These are phyloP conservation scores for Dothistroma septosporum DNA, from an alignment of 2,329 filamentous ascomycete genomes.

Conservation along the genomic window DNA sequence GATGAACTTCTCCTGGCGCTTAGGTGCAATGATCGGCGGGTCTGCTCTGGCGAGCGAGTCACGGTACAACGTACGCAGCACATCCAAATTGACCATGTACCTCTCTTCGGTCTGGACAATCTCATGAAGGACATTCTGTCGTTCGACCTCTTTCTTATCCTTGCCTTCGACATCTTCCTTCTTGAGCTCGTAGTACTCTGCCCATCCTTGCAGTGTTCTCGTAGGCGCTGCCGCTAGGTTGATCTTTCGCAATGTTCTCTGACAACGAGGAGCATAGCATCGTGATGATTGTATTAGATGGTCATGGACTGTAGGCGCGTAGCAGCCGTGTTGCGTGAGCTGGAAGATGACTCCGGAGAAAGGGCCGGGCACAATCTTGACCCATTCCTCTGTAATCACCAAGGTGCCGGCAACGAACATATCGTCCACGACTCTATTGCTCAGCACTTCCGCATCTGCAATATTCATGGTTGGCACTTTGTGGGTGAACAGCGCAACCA, in stretches of 20 bases:
- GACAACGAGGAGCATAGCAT: constrained; percentile 93
- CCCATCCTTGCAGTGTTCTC: constrained; percentile 73
- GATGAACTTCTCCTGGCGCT: constrained; percentile 74
- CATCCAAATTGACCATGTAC: constrained; percentile 84
- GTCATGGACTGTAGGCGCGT: constrained; percentile 75
- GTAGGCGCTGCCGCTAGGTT: constrained; percentile 73
- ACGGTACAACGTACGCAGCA: constrained; percentile 78
- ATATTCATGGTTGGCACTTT: constrained; percentile 99
- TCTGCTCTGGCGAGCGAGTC: constrained; percentile 70
- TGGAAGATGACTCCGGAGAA: constrained; percentile 92
- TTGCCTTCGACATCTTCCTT: constrained; percentile 69
- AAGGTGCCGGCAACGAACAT: constrained; percentile 78
- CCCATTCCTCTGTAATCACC: constrained; percentile 91
- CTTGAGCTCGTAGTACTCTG: constrained; percentile 78
- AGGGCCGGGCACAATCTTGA: constrained; percentile 77
- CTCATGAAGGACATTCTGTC: constrained; percentile 92
- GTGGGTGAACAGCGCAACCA: constrained; percentile 83
- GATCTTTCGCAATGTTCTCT: constrained; percentile 89
- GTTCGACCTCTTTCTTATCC: constrained; percentile 81
- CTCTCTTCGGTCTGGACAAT: constrained; percentile 89
- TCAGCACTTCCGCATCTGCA: constrained; percentile 86
- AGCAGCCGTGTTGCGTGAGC: constrained; percentile 85
- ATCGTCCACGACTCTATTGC: constrained; percentile 68
- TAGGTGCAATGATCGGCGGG: constrained; percentile 75
- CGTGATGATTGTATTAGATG: constrained; percentile 61